phyloP scores from a whole-genome alignment of 257 asterid genomes.

The Salvia splendens region DNA sequence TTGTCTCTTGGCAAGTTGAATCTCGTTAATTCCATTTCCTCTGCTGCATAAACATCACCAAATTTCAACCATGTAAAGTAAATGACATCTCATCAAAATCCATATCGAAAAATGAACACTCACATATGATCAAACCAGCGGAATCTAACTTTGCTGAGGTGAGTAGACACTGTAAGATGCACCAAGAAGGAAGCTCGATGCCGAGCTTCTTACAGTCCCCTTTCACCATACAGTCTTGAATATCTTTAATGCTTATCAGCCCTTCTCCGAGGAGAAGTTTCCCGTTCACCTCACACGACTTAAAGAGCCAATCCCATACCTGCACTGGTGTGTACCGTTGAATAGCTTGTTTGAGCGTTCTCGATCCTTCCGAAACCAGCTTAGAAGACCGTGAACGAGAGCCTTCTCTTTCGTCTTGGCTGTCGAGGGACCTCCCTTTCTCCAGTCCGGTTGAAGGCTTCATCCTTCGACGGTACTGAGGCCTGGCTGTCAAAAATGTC shows the following conservation, averaged over 20 bases:
- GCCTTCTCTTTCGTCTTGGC: constrained; percentile 49
- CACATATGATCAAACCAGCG: constrained; percentile 67
- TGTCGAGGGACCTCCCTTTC: constrained; percentile 44
- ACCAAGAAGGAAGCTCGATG: constrained; percentile 84
- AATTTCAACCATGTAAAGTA: neutral
- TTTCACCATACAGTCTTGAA: constrained; percentile 62
- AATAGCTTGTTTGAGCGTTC: constrained; percentile 62
- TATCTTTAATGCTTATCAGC: constrained; percentile 61
- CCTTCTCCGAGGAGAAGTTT: constrained; percentile 68
- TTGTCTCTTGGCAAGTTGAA: constrained; percentile 69
- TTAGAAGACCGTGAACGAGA: constrained; percentile 47
- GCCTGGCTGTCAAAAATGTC: constrained; percentile 77
- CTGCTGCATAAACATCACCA: constrained; percentile 46
- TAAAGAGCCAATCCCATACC: constrained; percentile 94
- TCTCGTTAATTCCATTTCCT: constrained; percentile 64
- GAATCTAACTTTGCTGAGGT: constrained; percentile 65
- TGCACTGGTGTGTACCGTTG: constrained; percentile 75
- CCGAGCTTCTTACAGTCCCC: constrained; percentile 76
- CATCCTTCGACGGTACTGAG: constrained; percentile 62
- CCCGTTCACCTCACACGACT: constrained; percentile 73
- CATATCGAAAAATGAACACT: constrained; percentile 24
- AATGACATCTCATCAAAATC: neutral
- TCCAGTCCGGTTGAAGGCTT: constrained; percentile 41
- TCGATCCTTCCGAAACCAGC: constrained; percentile 72
- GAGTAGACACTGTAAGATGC: constrained; percentile 73